phyloP scores from a whole-genome alignment of 2,329 filamentous ascomycete genomes.

The Penicillium sclerotigenum region DNA sequence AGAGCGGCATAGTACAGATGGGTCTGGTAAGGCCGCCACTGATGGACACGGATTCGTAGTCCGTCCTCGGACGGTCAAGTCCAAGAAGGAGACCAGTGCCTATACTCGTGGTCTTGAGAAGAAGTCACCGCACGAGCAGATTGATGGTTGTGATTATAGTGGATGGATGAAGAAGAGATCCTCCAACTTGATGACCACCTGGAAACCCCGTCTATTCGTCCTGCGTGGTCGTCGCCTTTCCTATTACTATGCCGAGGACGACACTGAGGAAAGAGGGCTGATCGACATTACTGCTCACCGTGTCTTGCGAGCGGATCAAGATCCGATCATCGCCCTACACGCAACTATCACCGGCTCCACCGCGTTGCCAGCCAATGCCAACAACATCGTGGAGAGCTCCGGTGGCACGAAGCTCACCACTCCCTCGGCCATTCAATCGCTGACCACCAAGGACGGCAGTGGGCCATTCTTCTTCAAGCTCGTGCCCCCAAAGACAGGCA shows the following conservation, averaged over 20 bases:
- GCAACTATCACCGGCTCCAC: conserved; percentile 88
- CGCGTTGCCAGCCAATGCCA: conserved; percentile 51
- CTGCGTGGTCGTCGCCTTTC: conserved; percentile 85
- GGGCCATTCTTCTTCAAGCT: conserved; percentile 98
- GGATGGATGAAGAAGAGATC: conserved; percentile 99
- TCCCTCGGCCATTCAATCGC: conserved; percentile 32
- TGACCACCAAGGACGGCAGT: conserved; percentile 49
- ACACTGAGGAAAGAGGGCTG: conserved; percentile 87
- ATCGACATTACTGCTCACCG: conserved; percentile 98
- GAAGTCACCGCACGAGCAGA: conserved; percentile 77
- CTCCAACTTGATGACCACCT: conserved; percentile 91
- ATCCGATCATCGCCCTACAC: conserved; percentile 84
- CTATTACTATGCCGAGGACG: conserved; percentile 93
- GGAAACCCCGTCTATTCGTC: conserved; percentile 96
- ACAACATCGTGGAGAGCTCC: conserved; percentile 32
- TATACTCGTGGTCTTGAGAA: conserved; percentile 84
- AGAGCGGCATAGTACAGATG: conserved; percentile 72
- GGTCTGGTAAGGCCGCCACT: conserved; percentile 46
- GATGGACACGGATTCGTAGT: conserved; percentile 49
- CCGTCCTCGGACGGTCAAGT: conserved; percentile 59
- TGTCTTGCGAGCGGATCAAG: conserved; percentile 90
- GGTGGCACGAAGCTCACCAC: conserved; percentile 30
- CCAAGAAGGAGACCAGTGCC: conserved; percentile 92
- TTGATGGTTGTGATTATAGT: conserved; percentile 82
- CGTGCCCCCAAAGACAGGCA: conserved; percentile 79